Evolutionary conservation across 1,284 basidiomycete species (phyloP), one percentile per base, ranked within the genome.

Genomic region (Sporisorium reilianum): DNA sequence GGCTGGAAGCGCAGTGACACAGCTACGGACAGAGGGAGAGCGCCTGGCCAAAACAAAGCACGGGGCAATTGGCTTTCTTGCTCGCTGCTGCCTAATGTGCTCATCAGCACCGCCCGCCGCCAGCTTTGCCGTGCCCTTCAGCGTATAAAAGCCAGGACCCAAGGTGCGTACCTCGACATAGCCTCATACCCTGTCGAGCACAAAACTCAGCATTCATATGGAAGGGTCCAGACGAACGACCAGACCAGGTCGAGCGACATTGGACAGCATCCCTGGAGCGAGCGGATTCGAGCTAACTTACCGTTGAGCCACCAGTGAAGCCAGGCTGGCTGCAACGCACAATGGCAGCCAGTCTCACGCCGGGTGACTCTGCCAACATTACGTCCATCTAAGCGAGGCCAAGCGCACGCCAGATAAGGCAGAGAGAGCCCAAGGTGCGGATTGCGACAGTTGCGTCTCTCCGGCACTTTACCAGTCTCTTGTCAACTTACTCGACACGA

Each of bases 391-490:
- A 67, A 58, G 57, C 59, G 64, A 52, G 50, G 22, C 34, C 36
- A n/a, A 62, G 54, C 44, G 26, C 54, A 56, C 54, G 51, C 64
- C 59, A 67, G 64, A 67, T 67, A 67, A 67, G 64, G 64, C 48
- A n/a, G n/a, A n/a, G 18, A 34, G 22, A 18, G 20, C 22, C 14
- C 26, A 26, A 5, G 7, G 28, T 18, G 26, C 26, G 44, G 25
- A 30, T 23, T 50, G 28, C 23, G 23, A 30, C 38, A 25, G 18
- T 22, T 10, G 25, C 18, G 3, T 8, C 25, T 3, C 38, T 16
- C 4, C 10, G 53, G 53, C 53, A 55, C 41, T 55, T 45, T 3
- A 7, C 22, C 41, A 25, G 53, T 55, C 20, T 55, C 30, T 55
- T n/a, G n/a, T n/a, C n/a, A n/a, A n/a, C n/a, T n/a, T n/a, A 48